Base-by-base conservation (phyloP, 768 basidiomycete species). In the Lactarius deliciosus region DNA sequence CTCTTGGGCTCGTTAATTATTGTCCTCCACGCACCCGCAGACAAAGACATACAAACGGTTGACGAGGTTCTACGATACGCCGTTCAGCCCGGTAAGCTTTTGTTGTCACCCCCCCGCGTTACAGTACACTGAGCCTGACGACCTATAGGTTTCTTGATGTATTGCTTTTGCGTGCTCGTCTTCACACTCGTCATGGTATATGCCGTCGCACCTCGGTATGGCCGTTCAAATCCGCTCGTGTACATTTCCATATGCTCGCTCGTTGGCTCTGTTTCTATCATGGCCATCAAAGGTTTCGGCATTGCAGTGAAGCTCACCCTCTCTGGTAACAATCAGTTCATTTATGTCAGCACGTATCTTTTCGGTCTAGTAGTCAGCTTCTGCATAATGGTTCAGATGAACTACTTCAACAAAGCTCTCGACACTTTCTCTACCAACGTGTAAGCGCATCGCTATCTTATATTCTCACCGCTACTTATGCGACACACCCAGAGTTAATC, bases 261-360 rank as follows among this genome's bases (percentile, higher is more conserved):
- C 64, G 94, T 94, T 54, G 97, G 97, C 13, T 95, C 93, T 36
- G 87, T 99, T 54, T 94, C 94, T n/a, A 87, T 98, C 78, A 98
- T 99, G 97, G 91, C 94, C 50, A 91, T 98, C 82, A 99, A 99
- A 80, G 96, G 95, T 57, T 94, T 99, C 73, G 97, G 97, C 55
- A 89, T 98, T 57, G 96, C 97, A 2, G 85, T 99, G 73, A 98
- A 98, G 77, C 84, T 99, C 64, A 98, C 95, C 0, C 79, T 98
- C 65, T 83, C 86, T 11, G 96, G 96, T 56, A 92, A 92, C 74
- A 99, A 98, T 77, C 97, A 99, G 77, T 91, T 99, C 74, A 86
- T 89, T 1, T 92, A 95, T 74, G 88, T 91, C 43, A 94, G 92
- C 75, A 99, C 97, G n/a, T 99, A 98, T 76, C 86, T 98, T 30